phyloP scores from a whole-genome alignment of 768 basidiomycete genomes.

The Mycena rebaudengoi region DNA sequence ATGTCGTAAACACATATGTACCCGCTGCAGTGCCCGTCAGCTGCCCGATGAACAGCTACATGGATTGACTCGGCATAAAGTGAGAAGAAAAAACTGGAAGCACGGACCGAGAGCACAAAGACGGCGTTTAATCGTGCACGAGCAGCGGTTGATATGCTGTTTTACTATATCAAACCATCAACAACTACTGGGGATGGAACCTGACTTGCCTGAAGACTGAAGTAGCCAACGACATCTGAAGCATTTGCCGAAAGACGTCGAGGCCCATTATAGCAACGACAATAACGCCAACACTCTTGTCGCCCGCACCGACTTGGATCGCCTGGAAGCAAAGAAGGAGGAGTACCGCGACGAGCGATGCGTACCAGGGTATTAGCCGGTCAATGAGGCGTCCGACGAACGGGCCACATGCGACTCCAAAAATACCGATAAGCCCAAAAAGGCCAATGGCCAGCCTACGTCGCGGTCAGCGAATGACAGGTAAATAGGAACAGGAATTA shows the following conservation, averaged over 20 bases:
- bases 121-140: slow-evolving; percentile 82
- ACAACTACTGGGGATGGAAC: slow-evolving; percentile 15
- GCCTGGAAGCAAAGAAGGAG: slow-evolving; percentile 60
- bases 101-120: slow-evolving; percentile 62
- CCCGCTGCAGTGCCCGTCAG: slow-evolving; percentile 84
- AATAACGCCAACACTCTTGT: slow-evolving; percentile 74
- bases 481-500: slow-evolving; percentile 18
- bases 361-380: slow-evolving; percentile 79
- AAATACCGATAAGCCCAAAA: slow-evolving; percentile 77
- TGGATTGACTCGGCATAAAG: background rate
- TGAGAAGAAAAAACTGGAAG: background rate
- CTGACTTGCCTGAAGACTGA: slow-evolving; percentile 59
- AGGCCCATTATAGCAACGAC: slow-evolving; percentile 74
- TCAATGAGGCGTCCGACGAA: slow-evolving; percentile 76
- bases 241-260: slow-evolving; percentile 79
- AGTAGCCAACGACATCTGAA: slow-evolving; percentile 72
- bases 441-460: slow-evolving; percentile 59
- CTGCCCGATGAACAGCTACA: slow-evolving; percentile 77
- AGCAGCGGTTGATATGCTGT: slow-evolving; percentile 54
- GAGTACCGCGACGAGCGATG: slow-evolving; percentile 64
- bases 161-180: background rate
- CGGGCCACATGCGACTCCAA: slow-evolving; percentile 76
- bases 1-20: slow-evolving; percentile 70
- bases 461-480: background rate
- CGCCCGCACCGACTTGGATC: slow-evolving; percentile 75